Evolutionary conservation across 768 basidiomycete genomes (phyloP), one percentile per base, ranked within the genome.

Genomic region (Phlebiopsis flavidoalba): DNA sequence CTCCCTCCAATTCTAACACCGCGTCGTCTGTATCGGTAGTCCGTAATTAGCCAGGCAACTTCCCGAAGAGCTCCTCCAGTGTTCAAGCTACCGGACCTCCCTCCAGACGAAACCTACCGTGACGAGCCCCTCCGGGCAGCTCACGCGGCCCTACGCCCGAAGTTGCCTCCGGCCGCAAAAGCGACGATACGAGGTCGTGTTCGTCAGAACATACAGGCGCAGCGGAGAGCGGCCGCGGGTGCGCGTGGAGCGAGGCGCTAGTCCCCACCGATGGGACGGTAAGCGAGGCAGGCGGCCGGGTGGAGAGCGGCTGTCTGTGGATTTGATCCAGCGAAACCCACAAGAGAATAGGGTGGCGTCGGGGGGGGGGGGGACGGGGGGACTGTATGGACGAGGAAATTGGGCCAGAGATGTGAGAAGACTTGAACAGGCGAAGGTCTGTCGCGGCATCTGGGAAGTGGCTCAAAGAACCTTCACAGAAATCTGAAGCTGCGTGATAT

Each of bases 271-370:
- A 74, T 56, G 71, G 76, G 51, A 15, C 77, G 79, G 62, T 79
- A 81, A 48, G 69, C 67, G 45, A 71, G 85, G 59, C 81, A 84
- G 59, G 85, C 87, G 1, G 83, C 82, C 3, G 90, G 90, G 2
- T 93, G 90, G 90, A 76, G 88, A 48, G 88, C n/a, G 84, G 8
- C 68, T 87, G 45, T 88, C 87, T 1, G 82, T 89, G 31, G 89
- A 90, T 69, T 71, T 86, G 56, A 83, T 85, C 56, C n/a, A n/a
- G 80, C 81, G n/a, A 11, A 76, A 73, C 59, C 71, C 74, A 2
- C 78, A 77, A 36, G 77, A 75, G 40, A 60, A 57, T 12, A 8
- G n/a, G n/a, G 17, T 3, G 37, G 12, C 21, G 14, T 19, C 8
- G n/a, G n/a, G n/a, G n/a, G n/a, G n/a, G n/a, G n/a, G n/a, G n/a